Base-by-base conservation (phyloP, 768 basidiomycete species). In the Leccinum subtestaceum region DNA sequence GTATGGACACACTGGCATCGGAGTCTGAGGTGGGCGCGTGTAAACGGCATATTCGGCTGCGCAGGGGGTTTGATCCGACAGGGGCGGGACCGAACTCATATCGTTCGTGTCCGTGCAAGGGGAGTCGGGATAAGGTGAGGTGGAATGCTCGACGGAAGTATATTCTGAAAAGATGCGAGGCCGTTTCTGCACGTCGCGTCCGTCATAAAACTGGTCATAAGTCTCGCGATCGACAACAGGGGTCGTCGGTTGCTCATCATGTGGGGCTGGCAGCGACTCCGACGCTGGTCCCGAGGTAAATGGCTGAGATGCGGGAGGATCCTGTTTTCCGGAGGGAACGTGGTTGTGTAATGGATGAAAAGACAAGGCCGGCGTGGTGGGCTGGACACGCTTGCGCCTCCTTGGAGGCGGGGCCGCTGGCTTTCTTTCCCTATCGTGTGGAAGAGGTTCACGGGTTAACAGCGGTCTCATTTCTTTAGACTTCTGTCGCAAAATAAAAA, bases 251-350 rank as follows among this genome's bases (percentile, higher is more conserved):
- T 45, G 58, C 52, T 61, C 63, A 48, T 64, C 64, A 38, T 58
- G 29, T 13, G 56, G 55, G 38, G 53, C 55, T n/a, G 60, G 38
- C 6, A 62, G 52, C 9, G 59, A 48, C 34, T 62, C 60, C 8
- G 61, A 48, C 19, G 60, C 40, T 17, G 62, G 49, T 48, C 53
- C 51, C 13, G 65, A 54, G 34, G 43, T 51, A 43, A 34, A 5
- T 17, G 58, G 49, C 19, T 63, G 56, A 32, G 59, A 52, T 21
- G 15, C 21, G 12, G 61, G 49, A 2, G 62, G 40, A 29, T 65
- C 65, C 51, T 65, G 72, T 50, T 8, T 61, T 10, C 72, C 72
- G 10, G 61, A 49, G n/a, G 70, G 74, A 19, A 73, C 47, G 17
- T 17, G 25, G 11, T n/a, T 63, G 31, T 52, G 1, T 19, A 32